These are phyloP conservation scores for Aspergillus caelatus DNA, from an alignment of 2,329 filamentous ascomycete genomes.

Conservation along the genomic window DNA sequence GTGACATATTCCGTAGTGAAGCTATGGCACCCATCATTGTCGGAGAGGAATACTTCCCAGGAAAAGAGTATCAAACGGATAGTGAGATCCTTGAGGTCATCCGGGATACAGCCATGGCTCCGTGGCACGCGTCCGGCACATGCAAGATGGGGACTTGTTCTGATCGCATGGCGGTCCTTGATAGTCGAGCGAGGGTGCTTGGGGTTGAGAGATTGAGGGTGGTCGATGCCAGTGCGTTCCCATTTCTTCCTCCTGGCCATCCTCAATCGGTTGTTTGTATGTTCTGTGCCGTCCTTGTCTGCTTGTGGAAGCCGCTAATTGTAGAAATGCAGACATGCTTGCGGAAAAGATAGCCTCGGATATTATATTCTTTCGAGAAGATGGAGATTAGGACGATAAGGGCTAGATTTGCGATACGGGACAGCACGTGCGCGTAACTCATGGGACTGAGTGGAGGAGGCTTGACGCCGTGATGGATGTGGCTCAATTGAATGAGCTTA, in stretches of 20 bases:
- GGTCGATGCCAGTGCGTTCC: slow-evolving; percentile 42
- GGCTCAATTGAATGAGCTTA: background rate
- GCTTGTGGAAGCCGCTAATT: slow-evolving; percentile 5
- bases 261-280: slow-evolving; percentile 45
- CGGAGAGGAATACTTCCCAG: slow-evolving; percentile 43
- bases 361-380: slow-evolving; percentile 17
- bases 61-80: slow-evolving; percentile 44
- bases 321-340: slow-evolving; percentile 36
- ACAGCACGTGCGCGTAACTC: background rate
- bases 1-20: slow-evolving; percentile 38
- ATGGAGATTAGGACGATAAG: background rate
- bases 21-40: slow-evolving; percentile 34
- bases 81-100: slow-evolving; percentile 46
- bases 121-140: slow-evolving; percentile 35
- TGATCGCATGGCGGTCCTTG: slow-evolving; percentile 37
- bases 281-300: slow-evolving; percentile 13
- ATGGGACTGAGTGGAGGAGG: background rate
- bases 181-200: slow-evolving; percentile 34
- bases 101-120: slow-evolving; percentile 31
- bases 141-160: slow-evolving; percentile 34
- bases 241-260: slow-evolving; percentile 45
- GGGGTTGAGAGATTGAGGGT: slow-evolving; percentile 37
- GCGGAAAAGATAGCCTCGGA: slow-evolving; percentile 48
- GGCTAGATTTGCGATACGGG: background rate
- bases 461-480: background rate